Evolutionary conservation across 129 eudicot species (phyloP).

Genomic region (Arctium lappa): DNA sequence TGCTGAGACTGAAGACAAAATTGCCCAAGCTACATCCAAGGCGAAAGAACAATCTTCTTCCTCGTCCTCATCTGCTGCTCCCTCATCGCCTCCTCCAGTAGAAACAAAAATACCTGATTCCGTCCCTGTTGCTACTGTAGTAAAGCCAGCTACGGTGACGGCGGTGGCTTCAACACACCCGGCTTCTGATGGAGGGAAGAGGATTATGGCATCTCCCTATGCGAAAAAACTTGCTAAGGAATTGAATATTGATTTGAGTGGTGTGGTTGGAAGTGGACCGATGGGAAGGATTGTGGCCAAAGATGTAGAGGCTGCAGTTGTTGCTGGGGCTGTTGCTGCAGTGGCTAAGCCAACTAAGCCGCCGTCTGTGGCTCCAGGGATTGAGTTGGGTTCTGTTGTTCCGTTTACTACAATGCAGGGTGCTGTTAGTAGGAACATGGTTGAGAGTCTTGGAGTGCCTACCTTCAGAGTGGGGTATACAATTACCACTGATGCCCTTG

Average conservation of each 20-base stretch:
- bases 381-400: conserved; percentile 73
- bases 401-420: conserved; percentile 93
- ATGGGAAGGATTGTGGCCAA: conserved; percentile 91
- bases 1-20: conserved; percentile 86
- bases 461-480: conserved; percentile 96
- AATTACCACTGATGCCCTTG: conserved; percentile 91
- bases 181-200: conserved; percentile 90
- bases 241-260: conserved; percentile 77
- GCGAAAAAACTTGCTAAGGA: conserved; percentile 97
- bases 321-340: conserved; percentile 30
- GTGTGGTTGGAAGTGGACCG: conserved; percentile 82
- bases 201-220: conserved; percentile 93
- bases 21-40: conserved; percentile 51
- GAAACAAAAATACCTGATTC: conserved; percentile 22
- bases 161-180: conserved; percentile 58
- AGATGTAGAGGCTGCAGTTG: conserved; percentile 89
- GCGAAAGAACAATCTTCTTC: conserved; percentile 33
- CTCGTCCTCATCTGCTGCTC: conserved; percentile 1
- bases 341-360: conserved; percentile 30
- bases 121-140: conserved; percentile 7
- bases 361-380: conserved; percentile 9
- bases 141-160: conserved; percentile 11
- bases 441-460: conserved; percentile 88
- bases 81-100: conserved; percentile 25
- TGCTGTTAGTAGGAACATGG: conserved; percentile 94